These are phyloP conservation scores for Puccinia hordei DNA, from an alignment of 1,284 basidiomycete genomes.

Conservation along the genomic window DNA sequence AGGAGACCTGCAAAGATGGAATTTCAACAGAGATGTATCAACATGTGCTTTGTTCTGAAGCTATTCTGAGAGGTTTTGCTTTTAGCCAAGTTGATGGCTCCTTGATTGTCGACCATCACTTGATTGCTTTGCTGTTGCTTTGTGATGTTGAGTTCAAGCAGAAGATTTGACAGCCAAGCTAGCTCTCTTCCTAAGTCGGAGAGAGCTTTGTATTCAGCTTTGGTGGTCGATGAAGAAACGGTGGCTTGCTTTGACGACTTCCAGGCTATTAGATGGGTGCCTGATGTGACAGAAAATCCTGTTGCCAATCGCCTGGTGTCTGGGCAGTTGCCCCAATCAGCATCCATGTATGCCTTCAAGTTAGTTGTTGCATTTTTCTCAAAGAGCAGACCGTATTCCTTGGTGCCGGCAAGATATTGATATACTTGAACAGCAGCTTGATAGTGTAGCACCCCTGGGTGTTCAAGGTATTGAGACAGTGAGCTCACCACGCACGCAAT, in stretches of 20 bases:
- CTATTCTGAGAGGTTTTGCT: no score
- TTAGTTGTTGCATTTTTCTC: not conserved
- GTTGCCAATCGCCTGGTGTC: conserved; percentile 38
- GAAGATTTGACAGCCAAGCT: conserved; percentile 58
- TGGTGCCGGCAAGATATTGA: not conserved
- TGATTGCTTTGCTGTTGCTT: no score
- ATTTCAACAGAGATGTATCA: no score
- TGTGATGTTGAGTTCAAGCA: no score
- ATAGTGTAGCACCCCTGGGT: not conserved
- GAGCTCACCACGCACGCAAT: not conserved
- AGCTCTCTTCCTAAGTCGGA: conserved; percentile 63
- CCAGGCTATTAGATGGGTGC: conserved; percentile 15
- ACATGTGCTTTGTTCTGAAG: no score
- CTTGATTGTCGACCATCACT: no score
- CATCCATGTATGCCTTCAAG: conserved; percentile 18
- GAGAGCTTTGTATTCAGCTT: conserved; percentile 62
- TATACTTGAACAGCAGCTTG: not conserved
- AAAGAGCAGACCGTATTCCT: not conserved
- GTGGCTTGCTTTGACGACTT: conserved; percentile 34
- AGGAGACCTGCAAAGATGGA: no score
- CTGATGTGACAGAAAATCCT: conserved; percentile 27
- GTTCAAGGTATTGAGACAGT: conserved; percentile 1
- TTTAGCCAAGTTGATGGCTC: no score
- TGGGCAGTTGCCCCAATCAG: conserved; percentile 50
- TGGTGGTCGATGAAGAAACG: conserved; percentile 33